Base-by-base conservation (phyloP, 2,329 filamentous ascomycete genomes). In the Fusarium equiseti region DNA sequence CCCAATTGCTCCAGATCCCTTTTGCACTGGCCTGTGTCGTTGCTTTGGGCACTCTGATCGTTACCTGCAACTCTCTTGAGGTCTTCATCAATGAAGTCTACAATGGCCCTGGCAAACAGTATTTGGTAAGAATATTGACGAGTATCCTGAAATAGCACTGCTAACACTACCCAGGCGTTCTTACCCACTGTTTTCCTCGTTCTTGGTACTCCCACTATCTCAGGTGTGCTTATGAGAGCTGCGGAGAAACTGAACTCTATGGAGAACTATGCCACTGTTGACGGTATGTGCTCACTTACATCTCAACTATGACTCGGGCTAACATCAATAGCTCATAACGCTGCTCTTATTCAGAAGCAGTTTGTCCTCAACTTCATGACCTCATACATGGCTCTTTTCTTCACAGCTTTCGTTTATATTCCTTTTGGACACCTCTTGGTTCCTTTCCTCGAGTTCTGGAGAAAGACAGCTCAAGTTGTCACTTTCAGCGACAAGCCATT, bases 301-400 rank as follows among this genome's bases (percentile, higher is more conserved):
- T 2, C 42, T 29, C 15, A 50, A 24, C 12, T 4, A 13, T 12
- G 10, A 2, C 18, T 7, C n/a, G 45, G 12, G 27, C 71, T 76
- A 32, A 77, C 55, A 24, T 29, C 8, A 13, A 12, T 70, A 90
- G 91, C 90, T 16, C 92, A 97, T 75, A 90, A 97, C 65, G 89
- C 92, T 22, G 92, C 95, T 3, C 88, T 97, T 77, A 93, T 96
- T 1, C 90, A 93, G 63, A 99, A 99, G 84, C 92, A 97, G 35
- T 98, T 99, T 76, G 90, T 98, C 16, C 88, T 98, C 76, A 97
- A 98, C 83, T 97, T 98, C 81, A 95, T 98, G 81, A 97, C 94
- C 8, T 97, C 95, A 0, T 98, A 98, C 79, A 89, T 97, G 55
- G 92, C 94, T 2, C 91, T 97, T n/a, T 91, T 97, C 77, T 87